phyloP scores from a whole-genome alignment of 2,329 filamentous ascomycete species.

The Periconia sp. region DNA sequence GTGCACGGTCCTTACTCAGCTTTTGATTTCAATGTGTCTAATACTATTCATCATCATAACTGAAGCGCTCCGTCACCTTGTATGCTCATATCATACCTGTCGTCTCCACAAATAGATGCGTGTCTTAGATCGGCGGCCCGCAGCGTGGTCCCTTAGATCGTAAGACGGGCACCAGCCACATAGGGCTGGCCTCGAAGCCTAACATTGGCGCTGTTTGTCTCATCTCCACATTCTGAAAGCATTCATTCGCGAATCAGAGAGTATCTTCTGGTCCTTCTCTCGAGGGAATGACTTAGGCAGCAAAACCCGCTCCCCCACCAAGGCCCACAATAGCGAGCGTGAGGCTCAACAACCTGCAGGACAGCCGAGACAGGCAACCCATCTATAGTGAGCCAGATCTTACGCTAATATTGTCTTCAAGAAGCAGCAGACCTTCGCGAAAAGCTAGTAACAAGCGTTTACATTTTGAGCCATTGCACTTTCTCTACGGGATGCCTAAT shows the following conservation, averaged over 20 bases:
- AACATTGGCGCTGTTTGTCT: slow-evolving; percentile 1
- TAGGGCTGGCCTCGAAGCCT: slow-evolving; percentile 8
- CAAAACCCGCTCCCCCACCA: too few species aligned
- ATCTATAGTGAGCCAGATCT: neutral
- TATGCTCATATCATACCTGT: neutral
- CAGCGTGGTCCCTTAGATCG: slow-evolving; percentile 7
- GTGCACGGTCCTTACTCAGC: too few species aligned
- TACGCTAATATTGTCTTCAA: slow-evolving; percentile 10
- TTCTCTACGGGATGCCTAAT: too few species aligned
- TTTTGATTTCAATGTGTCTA: too few species aligned
- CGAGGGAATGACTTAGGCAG: too few species aligned
- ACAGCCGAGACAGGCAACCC: neutral
- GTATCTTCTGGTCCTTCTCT: too few species aligned
- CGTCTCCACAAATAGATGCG: neutral
- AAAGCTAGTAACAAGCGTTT: neutral
- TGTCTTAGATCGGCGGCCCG: slow-evolving; percentile 6
- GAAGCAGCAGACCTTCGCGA: slow-evolving; percentile 13
- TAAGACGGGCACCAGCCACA: slow-evolving; percentile 3
- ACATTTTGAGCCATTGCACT: too few species aligned
- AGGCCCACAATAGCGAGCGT: too few species aligned
- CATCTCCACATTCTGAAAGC: neutral
- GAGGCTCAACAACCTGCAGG: slow-evolving; percentile 3
- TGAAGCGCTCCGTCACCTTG: too few species aligned
- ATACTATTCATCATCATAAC: too few species aligned
- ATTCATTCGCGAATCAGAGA: too few species aligned